Evolutionary conservation across 495 filamentous ascomycete genomes (phyloP), one percentile per base, ranked within the genome.

Genomic region (Acidiella bohemica): DNA sequence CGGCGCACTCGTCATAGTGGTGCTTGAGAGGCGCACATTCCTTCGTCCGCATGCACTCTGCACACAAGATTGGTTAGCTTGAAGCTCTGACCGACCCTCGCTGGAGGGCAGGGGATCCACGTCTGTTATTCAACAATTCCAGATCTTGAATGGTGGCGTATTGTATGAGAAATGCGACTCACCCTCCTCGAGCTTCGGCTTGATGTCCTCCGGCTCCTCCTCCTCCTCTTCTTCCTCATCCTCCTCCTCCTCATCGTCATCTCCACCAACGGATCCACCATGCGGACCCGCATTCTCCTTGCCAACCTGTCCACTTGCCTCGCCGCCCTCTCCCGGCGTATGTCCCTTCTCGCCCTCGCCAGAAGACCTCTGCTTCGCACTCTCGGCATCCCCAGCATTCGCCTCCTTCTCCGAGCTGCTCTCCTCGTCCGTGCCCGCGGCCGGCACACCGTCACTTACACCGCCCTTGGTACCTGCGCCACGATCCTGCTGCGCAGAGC

Each of bases 1-100:
- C 86, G 53, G 84, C 82, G 60, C 90, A 97, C 64, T 94, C 86
- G 47, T 95, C 87, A 64, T 76, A 96, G 72, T 97, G 90, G 73
- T 96, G 87, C 75, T 95, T 97, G 51, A 72, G 71, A 21, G 81
- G 78, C 32, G 76, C 67, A 66, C 90, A 97, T 64, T 81, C 66
- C 57, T 81, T 73, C 42, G 85, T 83, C 56, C 82, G 70, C 60
- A 72, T 72, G 70, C 92, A 97, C 50, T 93, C 92, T 97, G 63
- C 47, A 53, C 22, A 34, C 21, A 17, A 19, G 2, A 4, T 18
- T n/a, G n/a, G 32, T 34, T 12, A 34, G 32, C 12, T 12, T 34
- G 5, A 18, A n/a, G n/a, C n/a, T n/a, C n/a, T n/a, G n/a, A n/a
- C n/a, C n/a, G n/a, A n/a, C n/a, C n/a, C n/a, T n/a, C n/a, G n/a